A percentile compares a stretch with the other conserved stretches of the same genome.
Evolutionary conservation across 805 yeast species (phyloP).

Genomic region (Kuraishia molischiana): DNA sequence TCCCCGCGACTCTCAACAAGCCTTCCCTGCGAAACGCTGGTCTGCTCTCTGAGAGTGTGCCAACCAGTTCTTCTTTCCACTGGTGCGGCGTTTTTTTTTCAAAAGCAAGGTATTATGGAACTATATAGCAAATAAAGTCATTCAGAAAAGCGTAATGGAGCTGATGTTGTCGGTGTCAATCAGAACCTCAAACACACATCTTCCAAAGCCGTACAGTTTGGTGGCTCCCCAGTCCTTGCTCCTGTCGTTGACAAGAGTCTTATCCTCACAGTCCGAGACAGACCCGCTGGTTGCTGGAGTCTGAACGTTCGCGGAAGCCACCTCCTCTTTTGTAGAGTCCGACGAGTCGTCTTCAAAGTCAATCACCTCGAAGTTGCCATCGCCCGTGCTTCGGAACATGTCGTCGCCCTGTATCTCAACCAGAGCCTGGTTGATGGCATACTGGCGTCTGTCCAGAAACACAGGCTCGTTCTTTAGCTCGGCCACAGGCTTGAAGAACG

Average conservation of each 20-base stretch:
- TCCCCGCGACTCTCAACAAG: no score
- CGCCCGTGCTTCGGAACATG: neutral
- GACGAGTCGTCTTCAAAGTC: constrained; percentile 13
- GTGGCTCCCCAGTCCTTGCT: constrained; percentile 24
- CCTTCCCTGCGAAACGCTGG: no score
- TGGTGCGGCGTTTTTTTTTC: no score
- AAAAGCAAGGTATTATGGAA: no score
- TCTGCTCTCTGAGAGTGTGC: no score
- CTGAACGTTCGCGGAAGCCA: neutral
- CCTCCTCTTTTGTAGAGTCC: constrained; percentile 1
- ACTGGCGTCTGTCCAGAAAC: constrained; percentile 22
- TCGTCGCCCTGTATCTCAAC: constrained; percentile 1
- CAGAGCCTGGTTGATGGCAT: constrained; percentile 16
- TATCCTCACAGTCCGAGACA: neutral
- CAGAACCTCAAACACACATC: constrained; percentile 20
- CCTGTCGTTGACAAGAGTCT: constrained; percentile 7
- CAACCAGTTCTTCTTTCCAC: no score
- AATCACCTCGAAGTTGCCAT: constrained; percentile 16
- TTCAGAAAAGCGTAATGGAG: constrained; percentile 16
- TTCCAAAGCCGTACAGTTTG: constrained; percentile 15
- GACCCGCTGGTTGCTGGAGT: neutral
- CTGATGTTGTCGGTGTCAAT: constrained; percentile 17
- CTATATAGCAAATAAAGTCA: no score
- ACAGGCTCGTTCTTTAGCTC: constrained; percentile 11
- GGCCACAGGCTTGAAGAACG: neutral